These are phyloP conservation scores for Heterobasidion occidentale DNA, from an alignment of 1,284 basidiomycete species.

Conservation along the genomic window DNA sequence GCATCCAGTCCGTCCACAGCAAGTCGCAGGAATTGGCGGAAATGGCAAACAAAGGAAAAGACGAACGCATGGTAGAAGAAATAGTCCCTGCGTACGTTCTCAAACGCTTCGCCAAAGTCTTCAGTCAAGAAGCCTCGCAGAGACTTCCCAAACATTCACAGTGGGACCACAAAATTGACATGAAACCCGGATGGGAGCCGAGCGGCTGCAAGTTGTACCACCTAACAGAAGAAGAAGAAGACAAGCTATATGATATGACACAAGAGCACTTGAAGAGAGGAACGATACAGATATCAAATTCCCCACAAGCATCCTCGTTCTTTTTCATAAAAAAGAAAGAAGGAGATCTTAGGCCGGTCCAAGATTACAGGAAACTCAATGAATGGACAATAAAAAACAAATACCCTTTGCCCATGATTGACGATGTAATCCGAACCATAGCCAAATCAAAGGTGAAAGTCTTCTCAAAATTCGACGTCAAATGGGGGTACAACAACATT, in stretches of 20 bases:
- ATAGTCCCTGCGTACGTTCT: background rate
- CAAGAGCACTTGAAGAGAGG: constrained; percentile 8
- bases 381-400: background rate
- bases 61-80: background rate
- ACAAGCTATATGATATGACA: background rate
- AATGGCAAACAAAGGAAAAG: background rate
- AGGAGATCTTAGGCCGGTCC: background rate
- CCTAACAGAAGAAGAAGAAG: background rate
- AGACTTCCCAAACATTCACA: background rate
- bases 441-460: background rate
- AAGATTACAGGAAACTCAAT: background rate
- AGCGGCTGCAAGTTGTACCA: no score
- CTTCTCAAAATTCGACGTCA: background rate
- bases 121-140: background rate
- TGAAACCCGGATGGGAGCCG: background rate
- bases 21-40: background rate
- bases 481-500: background rate
- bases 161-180: background rate
- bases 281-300: background rate
- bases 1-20: background rate
- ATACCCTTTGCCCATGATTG: background rate
- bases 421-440: background rate
- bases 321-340: constrained; percentile 4
- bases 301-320: background rate
- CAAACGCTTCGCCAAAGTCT: background rate